Evolutionary conservation across 2,329 filamentous ascomycete genomes (phyloP).

Genomic region (Pseudonectria buxi): DNA sequence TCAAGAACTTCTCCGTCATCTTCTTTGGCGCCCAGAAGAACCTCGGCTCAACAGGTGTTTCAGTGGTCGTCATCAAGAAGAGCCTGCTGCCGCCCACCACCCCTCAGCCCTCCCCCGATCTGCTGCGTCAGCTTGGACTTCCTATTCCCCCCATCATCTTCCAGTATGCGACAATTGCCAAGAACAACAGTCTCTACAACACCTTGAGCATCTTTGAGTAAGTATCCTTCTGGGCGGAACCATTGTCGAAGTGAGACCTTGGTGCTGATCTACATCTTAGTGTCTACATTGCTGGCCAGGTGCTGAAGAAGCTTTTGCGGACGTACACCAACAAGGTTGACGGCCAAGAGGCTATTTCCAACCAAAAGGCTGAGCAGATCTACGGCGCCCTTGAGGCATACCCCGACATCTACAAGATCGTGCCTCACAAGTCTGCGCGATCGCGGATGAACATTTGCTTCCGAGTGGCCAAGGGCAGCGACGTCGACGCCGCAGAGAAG

Average conservation of each 20-base stretch:
- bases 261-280: slow-evolving; percentile 32
- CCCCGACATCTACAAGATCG: slow-evolving; percentile 65
- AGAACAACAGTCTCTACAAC: slow-evolving; percentile 95
- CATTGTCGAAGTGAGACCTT: neutral
- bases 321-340: slow-evolving; percentile 62
- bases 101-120: slow-evolving; percentile 56
- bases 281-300: slow-evolving; percentile 84
- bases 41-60: slow-evolving; percentile 77
- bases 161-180: slow-evolving; percentile 76
- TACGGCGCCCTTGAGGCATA: slow-evolving; percentile 72
- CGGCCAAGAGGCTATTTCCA: slow-evolving; percentile 67
- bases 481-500: slow-evolving; percentile 66
- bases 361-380: slow-evolving; percentile 68
- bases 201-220: slow-evolving; percentile 87
- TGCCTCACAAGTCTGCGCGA: slow-evolving; percentile 67
- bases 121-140: slow-evolving; percentile 70
- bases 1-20: slow-evolving; percentile 73
- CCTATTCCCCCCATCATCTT: slow-evolving; percentile 73
- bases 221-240: slow-evolving; percentile 18
- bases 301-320: slow-evolving; percentile 67
- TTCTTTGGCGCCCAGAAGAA: slow-evolving; percentile 97
- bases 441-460: slow-evolving; percentile 97
- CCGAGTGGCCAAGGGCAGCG: slow-evolving; percentile 54
- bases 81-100: slow-evolving; percentile 63
- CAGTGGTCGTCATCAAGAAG: slow-evolving; percentile 80